Conservation (phyloP, 2,329 filamentous ascomycete genomes). For the Colletotrichum sp. region DNA sequence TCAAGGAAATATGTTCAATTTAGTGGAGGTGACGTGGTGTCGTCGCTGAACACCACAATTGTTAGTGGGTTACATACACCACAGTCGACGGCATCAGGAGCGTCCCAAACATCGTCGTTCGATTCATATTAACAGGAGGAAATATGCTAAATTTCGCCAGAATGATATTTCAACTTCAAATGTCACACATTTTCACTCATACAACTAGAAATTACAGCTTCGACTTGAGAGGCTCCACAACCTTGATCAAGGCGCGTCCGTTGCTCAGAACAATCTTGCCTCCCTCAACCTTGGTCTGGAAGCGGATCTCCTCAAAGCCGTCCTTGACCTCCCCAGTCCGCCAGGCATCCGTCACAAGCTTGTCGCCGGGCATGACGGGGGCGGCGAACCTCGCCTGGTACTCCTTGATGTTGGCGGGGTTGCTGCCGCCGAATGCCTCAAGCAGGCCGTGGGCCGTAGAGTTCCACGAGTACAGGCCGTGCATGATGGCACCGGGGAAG, state of each 20-base stretch:
- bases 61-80: neutral
- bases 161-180: neutral
- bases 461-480: conserved; percentile 91
- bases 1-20: neutral
- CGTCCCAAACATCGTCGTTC: neutral
- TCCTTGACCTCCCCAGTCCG: conserved; percentile 70
- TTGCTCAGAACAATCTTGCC: conserved; percentile 90
- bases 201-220: conserved; percentile 59
- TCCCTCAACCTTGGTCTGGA: conserved; percentile 77
- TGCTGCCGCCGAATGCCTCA: conserved; percentile 73
- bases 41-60: conserved; percentile 2
- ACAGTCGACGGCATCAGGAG: neutral
- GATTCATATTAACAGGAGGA: neutral
- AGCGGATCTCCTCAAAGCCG: conserved; percentile 82
- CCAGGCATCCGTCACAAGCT: conserved; percentile 84
- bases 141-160: neutral
- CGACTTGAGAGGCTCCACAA: conserved; percentile 59
- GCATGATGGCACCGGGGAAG: conserved; percentile 87
- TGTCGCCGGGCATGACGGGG: conserved; percentile 84
- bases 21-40: neutral
- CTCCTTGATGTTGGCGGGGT: conserved; percentile 83
- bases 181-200: neutral
- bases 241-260: conserved; percentile 79
- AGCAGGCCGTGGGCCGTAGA: conserved; percentile 76
- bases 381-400: conserved; percentile 89